Evolutionary conservation across 305 asterid species (phyloP), one percentile per base, ranked within the genome.

Genomic region (Fraxinus baroniana): DNA sequence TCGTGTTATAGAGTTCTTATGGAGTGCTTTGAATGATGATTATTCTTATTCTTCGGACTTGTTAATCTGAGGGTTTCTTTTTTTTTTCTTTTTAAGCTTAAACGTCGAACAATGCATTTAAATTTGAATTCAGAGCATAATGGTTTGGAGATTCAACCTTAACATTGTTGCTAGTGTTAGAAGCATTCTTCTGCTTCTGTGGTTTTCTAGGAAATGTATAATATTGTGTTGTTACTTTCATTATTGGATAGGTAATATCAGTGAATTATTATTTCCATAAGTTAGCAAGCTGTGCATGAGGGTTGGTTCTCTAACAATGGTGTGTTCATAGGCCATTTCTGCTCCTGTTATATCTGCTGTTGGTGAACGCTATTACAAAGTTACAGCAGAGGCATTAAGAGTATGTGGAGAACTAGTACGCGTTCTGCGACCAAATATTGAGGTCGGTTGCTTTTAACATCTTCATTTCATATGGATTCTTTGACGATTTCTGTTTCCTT

Each of bases 321-420:
- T 77, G 71, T 80, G 85, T 62, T 78, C 79, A 81, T 82, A 97
- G 99, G 97, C 94, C 20, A 90, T 97, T 81, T 91, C 99, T 83
- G 93, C 95, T 85, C 97, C 98, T 62, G 89, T 97, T 79, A 91
- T 97, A 91, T 94, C 97, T 86, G 98, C 99, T 83, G 94, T 92
- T 33, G 98, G 98, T 80, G 99, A 97, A 85, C 92, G 98, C 76
- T 95, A 97, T 87, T 97, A 97, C 88, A 95, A 95, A 86, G 98
- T 97, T 87, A 95, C 98, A 33, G 98, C 99, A 76, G 99, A 97
- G 85, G 98, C 99, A 62, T 89, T 97, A 80, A 89, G 98, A 90
- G 99, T 90, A 60, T 97, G 98, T 74, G 98, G 99, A 84, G 99
- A 97, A 90, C 97, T 97, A 84, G 97, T 97, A 71, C 95, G 98